These are phyloP conservation scores for Stygiomarasmius scandens DNA, from an alignment of 1,284 basidiomycete genomes.

Conservation along the genomic window DNA sequence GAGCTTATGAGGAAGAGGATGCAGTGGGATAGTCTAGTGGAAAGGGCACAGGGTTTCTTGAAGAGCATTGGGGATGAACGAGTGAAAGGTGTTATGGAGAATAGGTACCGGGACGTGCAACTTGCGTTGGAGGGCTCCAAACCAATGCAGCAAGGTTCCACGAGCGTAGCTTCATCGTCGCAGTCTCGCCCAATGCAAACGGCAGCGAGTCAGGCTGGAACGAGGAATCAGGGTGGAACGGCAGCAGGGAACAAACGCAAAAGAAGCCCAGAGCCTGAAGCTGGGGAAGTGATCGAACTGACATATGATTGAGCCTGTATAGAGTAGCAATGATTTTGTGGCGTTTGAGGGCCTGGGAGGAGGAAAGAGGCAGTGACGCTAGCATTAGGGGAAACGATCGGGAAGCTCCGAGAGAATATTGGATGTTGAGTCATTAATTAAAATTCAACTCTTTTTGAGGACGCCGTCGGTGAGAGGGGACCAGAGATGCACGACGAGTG, in stretches of 20 bases:
- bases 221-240: too few relatives aligned
- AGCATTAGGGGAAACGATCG: too few relatives aligned
- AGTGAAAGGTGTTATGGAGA: constrained; percentile 28
- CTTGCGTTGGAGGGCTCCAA: constrained; percentile 27
- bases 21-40: constrained; percentile 24
- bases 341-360: too few relatives aligned
- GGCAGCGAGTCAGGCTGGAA: too few relatives aligned
- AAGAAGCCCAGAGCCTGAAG: too few relatives aligned
- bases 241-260: too few relatives aligned
- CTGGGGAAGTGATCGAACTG: not conserved
- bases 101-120: constrained; percentile 26
- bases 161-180: not conserved
- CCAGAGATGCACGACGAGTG: not conserved
- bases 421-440: too few relatives aligned
- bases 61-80: constrained; percentile 26
- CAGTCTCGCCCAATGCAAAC: too few relatives aligned
- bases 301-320: not conserved
- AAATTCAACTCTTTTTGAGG: not conserved
- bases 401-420: too few relatives aligned
- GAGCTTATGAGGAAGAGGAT: constrained; percentile 17
- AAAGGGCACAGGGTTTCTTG: constrained; percentile 26
- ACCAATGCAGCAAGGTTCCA: not conserved
- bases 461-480: not conserved
- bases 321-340: too few relatives aligned
- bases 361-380: too few relatives aligned